Percentiles rank a stretch among this genome's conserved stretches.
These are phyloP conservation scores for Gaillardinia entomophila DNA, from an alignment of 805 yeast genomes.

Conservation along the genomic window DNA sequence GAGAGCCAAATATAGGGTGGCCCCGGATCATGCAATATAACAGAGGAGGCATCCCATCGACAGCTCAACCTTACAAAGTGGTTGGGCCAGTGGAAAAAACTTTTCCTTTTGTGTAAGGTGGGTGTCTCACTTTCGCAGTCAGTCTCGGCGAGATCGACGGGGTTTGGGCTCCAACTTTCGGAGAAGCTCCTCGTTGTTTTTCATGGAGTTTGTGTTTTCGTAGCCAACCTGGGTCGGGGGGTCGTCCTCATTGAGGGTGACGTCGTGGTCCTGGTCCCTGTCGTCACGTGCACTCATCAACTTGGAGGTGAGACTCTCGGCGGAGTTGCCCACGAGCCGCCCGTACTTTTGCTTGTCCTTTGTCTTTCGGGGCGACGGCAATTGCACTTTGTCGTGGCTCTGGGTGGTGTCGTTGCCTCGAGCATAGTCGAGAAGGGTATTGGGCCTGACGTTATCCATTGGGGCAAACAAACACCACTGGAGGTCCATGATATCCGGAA, in stretches of 20 bases:
- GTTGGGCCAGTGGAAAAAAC: too few species aligned
- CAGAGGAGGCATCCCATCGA: too few species aligned
- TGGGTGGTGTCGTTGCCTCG: conserved; percentile 7
- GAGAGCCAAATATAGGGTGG: too few species aligned
- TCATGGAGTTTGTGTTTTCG: conserved; percentile 14
- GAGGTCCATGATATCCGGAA: conserved; percentile 40
- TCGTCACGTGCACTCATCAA: not conserved
- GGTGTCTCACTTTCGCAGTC: too few species aligned
- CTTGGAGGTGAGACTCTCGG: not conserved
- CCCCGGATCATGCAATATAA: too few species aligned
- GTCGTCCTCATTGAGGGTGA: conserved; percentile 7
- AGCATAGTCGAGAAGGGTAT: conserved; percentile 15
- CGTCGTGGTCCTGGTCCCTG: not conserved
- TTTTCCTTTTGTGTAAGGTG: too few species aligned
- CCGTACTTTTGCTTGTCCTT: conserved; percentile 41
- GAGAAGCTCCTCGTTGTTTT: conserved; percentile 12
- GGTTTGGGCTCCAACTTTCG: conserved; percentile 8
- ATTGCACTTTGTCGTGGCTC: conserved; percentile 18
- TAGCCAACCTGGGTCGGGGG: conserved; percentile 16
- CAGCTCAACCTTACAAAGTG: too few species aligned
- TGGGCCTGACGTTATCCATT: conserved; percentile 15
- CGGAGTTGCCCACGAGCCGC: conserved; percentile 33
- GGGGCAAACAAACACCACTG: conserved; percentile 58
- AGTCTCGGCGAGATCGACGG: too few species aligned
- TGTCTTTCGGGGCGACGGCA: conserved; percentile 51